These are phyloP conservation scores for Penicillium palitans DNA, from an alignment of 2,329 filamentous ascomycete genomes.

Conservation along the genomic window DNA sequence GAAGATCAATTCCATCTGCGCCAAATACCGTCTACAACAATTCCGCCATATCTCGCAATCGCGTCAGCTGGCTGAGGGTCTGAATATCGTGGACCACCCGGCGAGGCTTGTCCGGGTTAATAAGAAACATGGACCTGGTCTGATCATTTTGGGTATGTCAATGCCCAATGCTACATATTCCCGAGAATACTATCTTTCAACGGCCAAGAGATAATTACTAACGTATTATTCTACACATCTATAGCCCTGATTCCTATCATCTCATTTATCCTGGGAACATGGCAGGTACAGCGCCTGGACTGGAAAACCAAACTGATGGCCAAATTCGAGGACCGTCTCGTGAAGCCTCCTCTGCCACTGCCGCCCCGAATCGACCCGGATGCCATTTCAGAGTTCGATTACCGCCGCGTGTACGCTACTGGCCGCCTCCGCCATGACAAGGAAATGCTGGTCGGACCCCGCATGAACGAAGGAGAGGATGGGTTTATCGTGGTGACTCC, in stretches of 20 bases:
- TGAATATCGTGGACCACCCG: constrained; percentile 83
- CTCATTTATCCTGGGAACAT: constrained; percentile 84
- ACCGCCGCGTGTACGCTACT: constrained; percentile 73
- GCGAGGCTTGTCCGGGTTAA: constrained; percentile 75
- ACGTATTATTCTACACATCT: neutral
- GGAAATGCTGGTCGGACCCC: constrained; percentile 94
- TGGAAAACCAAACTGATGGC: constrained; percentile 95
- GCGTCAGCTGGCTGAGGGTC: constrained; percentile 64
- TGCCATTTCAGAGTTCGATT: constrained; percentile 88
- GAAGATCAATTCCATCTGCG: constrained; percentile 36
- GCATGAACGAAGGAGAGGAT: constrained; percentile 83
- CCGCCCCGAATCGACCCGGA: constrained; percentile 78
- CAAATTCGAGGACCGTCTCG: constrained; percentile 85
- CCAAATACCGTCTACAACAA: constrained; percentile 40
- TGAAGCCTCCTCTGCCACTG: constrained; percentile 80
- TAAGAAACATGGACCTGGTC: constrained; percentile 72
- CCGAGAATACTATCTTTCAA: neutral
- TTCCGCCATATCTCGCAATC: constrained; percentile 46
- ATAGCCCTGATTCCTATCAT: constrained; percentile 82
- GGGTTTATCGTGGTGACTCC: constrained; percentile 92
- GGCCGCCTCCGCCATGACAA: constrained; percentile 80
- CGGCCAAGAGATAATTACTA: constrained; percentile 5
- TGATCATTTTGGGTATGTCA: constrained; percentile 69
- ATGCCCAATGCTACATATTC: neutral
- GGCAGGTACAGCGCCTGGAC: constrained; percentile 88